Conservation (phyloP, 768 basidiomycete genomes). For the Wakefieldia striispora region DNA sequence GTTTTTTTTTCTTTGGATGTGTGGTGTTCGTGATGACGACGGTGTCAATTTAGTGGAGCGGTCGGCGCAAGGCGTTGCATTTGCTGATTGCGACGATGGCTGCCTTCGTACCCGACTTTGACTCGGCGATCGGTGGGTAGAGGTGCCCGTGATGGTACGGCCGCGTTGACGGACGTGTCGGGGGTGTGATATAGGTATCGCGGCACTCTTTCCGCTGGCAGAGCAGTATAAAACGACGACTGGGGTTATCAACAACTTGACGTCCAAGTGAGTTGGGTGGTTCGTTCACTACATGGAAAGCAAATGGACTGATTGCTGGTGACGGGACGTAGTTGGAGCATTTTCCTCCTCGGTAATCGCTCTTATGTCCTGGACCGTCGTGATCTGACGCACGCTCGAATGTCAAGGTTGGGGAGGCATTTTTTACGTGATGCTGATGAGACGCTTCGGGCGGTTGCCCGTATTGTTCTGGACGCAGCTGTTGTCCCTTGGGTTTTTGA, state of each 20-base stretch:
- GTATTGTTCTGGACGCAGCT: conserved; percentile 36
- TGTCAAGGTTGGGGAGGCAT: conserved; percentile 30
- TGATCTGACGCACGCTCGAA: conserved; percentile 5
- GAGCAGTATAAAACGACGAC: conserved; percentile 43
- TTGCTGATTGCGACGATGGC: conserved; percentile 50
- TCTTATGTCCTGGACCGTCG: neutral
- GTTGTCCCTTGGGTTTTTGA: conserved; percentile 44
- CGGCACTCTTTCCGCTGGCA: conserved; percentile 47
- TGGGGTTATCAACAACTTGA: conserved; percentile 49
- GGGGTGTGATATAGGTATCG: conserved; percentile 40
- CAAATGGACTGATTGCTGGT: neutral
- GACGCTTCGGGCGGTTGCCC: conserved; percentile 29
- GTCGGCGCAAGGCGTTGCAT: conserved; percentile 43
- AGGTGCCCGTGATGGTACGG: neutral
- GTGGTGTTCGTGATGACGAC: neutral
- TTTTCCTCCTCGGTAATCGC: conserved; percentile 41
- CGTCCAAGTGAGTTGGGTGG: conserved; percentile 35
- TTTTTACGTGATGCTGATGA: conserved; percentile 29
- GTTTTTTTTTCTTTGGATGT: neutral
- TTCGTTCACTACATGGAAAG: neutral
- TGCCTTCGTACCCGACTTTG: conserved; percentile 54
- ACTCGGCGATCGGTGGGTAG: conserved; percentile 47
- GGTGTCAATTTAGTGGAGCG: conserved; percentile 39
- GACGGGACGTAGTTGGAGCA: conserved; percentile 38
- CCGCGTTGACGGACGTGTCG: neutral